A percentile compares a stretch with the other conserved stretches of the same genome.
phyloP scores from a whole-genome alignment of 2,329 filamentous ascomycete species.

The Hymenoscyphus repandus region DNA sequence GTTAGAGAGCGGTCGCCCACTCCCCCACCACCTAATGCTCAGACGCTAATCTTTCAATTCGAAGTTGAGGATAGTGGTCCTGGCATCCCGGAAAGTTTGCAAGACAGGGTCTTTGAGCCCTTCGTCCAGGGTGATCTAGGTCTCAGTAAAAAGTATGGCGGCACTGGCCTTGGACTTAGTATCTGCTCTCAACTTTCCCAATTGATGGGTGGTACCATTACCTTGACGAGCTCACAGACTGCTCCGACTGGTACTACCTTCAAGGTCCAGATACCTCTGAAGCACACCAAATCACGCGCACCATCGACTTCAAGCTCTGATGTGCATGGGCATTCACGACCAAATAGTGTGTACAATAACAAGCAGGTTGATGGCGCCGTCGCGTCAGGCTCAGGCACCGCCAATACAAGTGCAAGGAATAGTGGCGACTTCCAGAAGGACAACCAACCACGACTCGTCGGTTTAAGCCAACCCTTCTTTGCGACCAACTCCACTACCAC shows the following conservation, averaged over 20 bases:
- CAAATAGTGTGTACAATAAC: slow-evolving; percentile 22
- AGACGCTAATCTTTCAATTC: slow-evolving; percentile 74
- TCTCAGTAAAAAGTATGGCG: slow-evolving; percentile 83
- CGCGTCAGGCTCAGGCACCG: slow-evolving; percentile 1
- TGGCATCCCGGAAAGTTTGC: slow-evolving; percentile 73
- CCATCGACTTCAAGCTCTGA: slow-evolving; percentile 22
- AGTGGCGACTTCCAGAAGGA: slow-evolving; percentile 48
- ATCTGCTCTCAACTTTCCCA: slow-evolving; percentile 83
- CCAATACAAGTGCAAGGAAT: slow-evolving; percentile 12
- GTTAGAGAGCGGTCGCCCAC: slow-evolving; percentile 53
- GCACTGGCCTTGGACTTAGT: slow-evolving; percentile 80
- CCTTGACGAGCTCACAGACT: slow-evolving; percentile 64
- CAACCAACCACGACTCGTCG: slow-evolving; percentile 72
- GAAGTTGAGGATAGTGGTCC: slow-evolving; percentile 85
- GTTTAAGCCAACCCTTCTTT: slow-evolving; percentile 80
- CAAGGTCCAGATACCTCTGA: slow-evolving; percentile 75
- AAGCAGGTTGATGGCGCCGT: slow-evolving; percentile 6
- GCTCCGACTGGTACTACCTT: slow-evolving; percentile 67
- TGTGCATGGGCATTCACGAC: slow-evolving; percentile 27
- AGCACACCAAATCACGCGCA: slow-evolving; percentile 64
- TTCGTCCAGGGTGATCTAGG: slow-evolving; percentile 92
- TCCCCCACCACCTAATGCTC: slow-evolving; percentile 56
- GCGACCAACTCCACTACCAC: slow-evolving; percentile 20
- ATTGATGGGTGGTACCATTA: slow-evolving; percentile 76
- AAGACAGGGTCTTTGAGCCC: slow-evolving; percentile 83